Base-by-base conservation (phyloP, 2,329 filamentous ascomycete species). In the Acephala macrosclerotiorum region DNA sequence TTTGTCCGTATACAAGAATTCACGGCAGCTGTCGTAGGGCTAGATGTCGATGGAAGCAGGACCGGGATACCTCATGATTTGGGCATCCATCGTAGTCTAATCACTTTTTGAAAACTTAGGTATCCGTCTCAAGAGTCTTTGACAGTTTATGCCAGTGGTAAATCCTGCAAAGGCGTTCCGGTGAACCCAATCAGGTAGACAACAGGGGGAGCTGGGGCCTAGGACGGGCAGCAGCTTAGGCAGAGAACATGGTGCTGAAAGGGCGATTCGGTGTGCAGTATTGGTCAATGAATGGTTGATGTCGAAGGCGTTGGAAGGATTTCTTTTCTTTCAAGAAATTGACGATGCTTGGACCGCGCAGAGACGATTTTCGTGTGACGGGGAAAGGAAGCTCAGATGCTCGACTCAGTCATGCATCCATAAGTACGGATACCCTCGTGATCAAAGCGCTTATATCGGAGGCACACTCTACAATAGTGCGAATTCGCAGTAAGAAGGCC, bases 61-160 rank as follows among this genome's bases (percentile, higher is more conserved):
- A 66, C 70, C 68, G 45, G 65, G 71, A 73, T 74, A 72, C 73
- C 72, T 70, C 74, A 75, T 72, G 63, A 70, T 74, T 71, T 75
- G 73, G 72, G 73, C 72, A 75, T 75, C 74, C 74, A 76, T 76
- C 68, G 66, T 75, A 68, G 61, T 71, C 26, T 69, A 40, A 60
- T 66, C 47, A 35, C 57, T 60, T 38, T 65, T 47, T 56, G 4
- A 53, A 18, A 55, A 42, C 56, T 65, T 18, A 60, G 22, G 55
- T 60, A 35, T 66, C 56, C 38, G 64, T n/a, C 25, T 61, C 45
- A n/a, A n/a, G 22, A 22, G 36, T 64, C n/a, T 26, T 35, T 35
- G 56, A 62, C 56, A 59, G 63, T 58, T 25, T 60, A 47, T 60
- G 42, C 49, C 51, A 51, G 64, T 60, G 66, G 61, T 61, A 63